Conservation (phyloP, 305 asterid species). For the Salvia sclarea region DNA sequence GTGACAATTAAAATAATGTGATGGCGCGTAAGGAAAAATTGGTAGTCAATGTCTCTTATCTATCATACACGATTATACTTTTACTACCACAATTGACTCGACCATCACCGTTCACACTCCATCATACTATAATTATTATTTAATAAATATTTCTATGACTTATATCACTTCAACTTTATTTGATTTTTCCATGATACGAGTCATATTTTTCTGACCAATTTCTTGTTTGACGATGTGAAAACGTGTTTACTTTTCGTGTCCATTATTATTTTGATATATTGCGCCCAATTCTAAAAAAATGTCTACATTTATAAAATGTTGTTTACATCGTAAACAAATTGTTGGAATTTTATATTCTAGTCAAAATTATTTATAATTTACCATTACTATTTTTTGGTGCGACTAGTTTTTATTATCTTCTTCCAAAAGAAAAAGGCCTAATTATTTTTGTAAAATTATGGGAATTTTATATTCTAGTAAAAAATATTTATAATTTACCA, state of each 20-base stretch:
- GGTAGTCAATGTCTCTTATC: slow-evolving; percentile 9
- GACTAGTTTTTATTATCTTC: too few species aligned
- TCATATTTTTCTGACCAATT: neutral
- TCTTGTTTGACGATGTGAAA: slow-evolving; percentile 25
- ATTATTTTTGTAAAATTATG: too few species aligned
- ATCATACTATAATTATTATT: neutral
- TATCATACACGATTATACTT: slow-evolving; percentile 4
- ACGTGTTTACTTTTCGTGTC: slow-evolving; percentile 2
- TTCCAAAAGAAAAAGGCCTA: too few species aligned
- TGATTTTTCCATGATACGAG: neutral
- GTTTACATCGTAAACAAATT: too few species aligned
- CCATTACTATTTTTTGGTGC: too few species aligned
- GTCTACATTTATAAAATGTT: neutral
- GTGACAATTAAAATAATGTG: neutral
- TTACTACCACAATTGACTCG: slow-evolving; percentile 18
- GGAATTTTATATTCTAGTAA: too few species aligned
- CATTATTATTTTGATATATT: neutral
- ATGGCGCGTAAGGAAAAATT: neutral
- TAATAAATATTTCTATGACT: neutral
- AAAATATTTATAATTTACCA: too few species aligned
- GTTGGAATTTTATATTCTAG: too few species aligned
- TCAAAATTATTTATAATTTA: too few species aligned
- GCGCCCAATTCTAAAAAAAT: neutral
- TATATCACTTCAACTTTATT: neutral
- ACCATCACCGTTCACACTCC: slow-evolving; percentile 1